A percentile compares a stretch with the other conserved stretches of the same genome.
Conservation (phyloP, 345 rosid species). For the Salix exigua region DNA sequence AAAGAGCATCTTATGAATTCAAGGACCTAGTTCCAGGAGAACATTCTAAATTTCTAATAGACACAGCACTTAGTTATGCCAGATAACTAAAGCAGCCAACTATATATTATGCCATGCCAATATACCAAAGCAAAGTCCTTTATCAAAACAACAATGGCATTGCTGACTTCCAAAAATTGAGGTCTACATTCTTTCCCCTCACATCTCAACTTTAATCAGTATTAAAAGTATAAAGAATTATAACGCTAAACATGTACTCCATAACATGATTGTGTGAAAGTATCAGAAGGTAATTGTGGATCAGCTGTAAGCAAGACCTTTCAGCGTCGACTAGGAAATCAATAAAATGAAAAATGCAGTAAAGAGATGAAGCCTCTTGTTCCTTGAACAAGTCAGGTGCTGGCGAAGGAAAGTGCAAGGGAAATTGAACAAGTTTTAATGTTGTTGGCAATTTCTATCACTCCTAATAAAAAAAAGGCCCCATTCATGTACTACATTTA, state of each 20-base stretch:
- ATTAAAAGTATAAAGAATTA: background rate
- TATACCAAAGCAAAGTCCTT: background rate
- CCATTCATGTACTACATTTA: background rate
- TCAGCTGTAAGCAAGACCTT: background rate
- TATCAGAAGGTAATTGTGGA: background rate
- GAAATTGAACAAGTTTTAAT: background rate
- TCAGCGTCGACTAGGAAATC: background rate
- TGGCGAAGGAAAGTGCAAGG: background rate
- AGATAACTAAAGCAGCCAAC: background rate
- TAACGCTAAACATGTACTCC: background rate
- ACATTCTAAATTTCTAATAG: background rate
- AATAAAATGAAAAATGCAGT: background rate
- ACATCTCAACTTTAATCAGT: background rate
- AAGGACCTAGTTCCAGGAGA: background rate
- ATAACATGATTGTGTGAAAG: background rate
- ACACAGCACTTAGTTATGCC: background rate
- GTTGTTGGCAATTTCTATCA: background rate
- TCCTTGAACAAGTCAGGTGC: background rate
- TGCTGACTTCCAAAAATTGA: background rate
- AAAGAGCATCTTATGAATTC: background rate
- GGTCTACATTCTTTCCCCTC: background rate
- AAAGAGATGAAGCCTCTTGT: background rate
- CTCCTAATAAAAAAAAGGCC: background rate
- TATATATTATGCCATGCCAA: background rate
- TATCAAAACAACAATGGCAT: background rate